phyloP scores from a whole-genome alignment of 495 filamentous ascomycete species.

The Aspergillus indologenus region DNA sequence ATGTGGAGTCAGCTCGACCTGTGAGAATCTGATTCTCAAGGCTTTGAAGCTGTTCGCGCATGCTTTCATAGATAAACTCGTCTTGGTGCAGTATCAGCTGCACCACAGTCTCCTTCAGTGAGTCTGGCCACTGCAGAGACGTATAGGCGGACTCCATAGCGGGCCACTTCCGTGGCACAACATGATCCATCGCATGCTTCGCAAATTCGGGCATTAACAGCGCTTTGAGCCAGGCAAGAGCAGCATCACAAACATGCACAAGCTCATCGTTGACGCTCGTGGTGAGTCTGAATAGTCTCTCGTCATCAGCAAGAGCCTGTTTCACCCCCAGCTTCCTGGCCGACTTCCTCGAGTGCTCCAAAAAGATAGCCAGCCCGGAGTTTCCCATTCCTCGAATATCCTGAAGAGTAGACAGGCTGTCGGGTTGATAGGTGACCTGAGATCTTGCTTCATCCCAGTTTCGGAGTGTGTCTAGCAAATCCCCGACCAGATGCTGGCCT shows the following conservation, averaged over 20 bases:
- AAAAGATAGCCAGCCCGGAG: constrained; percentile 67
- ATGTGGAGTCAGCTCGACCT: constrained; percentile 14
- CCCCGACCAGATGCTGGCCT: constrained; percentile 40
- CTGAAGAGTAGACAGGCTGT: constrained; percentile 49
- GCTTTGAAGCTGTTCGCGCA: constrained; percentile 42
- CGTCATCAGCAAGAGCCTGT: constrained; percentile 52
- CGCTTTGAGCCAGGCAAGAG: constrained; percentile 61
- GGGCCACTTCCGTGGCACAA: constrained; percentile 22
- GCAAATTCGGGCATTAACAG: constrained; percentile 49
- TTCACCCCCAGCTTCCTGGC: constrained; percentile 49
- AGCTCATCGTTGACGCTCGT: constrained; percentile 51
- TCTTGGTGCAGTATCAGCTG: constrained; percentile 66
- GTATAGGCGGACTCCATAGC: constrained; percentile 55
- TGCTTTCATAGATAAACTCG: constrained; percentile 59
- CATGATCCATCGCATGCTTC: constrained; percentile 15
- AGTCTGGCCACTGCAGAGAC: constrained; percentile 64
- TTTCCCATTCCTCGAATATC: constrained; percentile 45
- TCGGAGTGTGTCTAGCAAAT: constrained; percentile 52
- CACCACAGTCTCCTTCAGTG: constrained; percentile 66
- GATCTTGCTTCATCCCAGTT: constrained; percentile 61
- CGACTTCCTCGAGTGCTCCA: constrained; percentile 71
- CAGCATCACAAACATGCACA: constrained; percentile 59
- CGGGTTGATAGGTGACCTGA: constrained; percentile 52
- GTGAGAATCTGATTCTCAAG: constrained; percentile 36
- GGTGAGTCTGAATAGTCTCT: constrained; percentile 56